Conservation (phyloP, 805 yeast genomes). For the Lachancea kluyveri region DNA sequence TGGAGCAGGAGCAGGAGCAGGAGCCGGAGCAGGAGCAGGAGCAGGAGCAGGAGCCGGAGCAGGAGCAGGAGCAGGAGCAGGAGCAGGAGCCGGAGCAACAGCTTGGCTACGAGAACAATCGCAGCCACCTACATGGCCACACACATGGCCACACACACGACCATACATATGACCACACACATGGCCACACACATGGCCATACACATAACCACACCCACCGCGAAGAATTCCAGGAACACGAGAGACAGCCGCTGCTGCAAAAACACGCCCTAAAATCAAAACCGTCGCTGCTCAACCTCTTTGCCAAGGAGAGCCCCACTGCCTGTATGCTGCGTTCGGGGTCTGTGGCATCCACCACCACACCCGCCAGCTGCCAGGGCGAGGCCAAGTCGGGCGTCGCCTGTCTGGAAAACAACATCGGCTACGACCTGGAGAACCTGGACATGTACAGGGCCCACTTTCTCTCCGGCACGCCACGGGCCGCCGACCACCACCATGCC, state of each 20-base stretch:
- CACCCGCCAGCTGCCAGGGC: slow-evolving; percentile 1
- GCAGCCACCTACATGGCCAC: slow-evolving; percentile 5
- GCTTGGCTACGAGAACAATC: not conserved
- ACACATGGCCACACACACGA: slow-evolving; percentile 1
- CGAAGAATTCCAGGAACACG: slow-evolving; percentile 1
- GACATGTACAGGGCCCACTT: slow-evolving; percentile 28
- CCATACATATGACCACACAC: slow-evolving; percentile 4
- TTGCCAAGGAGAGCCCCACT: slow-evolving; percentile 9
- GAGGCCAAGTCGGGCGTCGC: slow-evolving; percentile 8
- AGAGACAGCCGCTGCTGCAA: slow-evolving; percentile 7
- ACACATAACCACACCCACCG: not conserved
- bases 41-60: too few relatives aligned
- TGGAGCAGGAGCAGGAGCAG: not conserved
- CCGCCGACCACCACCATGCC: slow-evolving; percentile 8
- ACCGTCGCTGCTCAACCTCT: slow-evolving; percentile 13
- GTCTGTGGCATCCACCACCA: too few relatives aligned
- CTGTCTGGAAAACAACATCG: slow-evolving; percentile 31
- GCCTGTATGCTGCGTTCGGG: too few relatives aligned
- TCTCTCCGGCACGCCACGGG: slow-evolving; percentile 14
- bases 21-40: too few relatives aligned
- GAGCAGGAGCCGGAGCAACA: not conserved
- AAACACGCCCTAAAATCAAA: slow-evolving; percentile 5
- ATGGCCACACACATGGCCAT: not conserved
- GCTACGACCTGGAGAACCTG: slow-evolving; percentile 32
- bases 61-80: too few relatives aligned